Base-by-base conservation (phyloP, 331 rosid species). In the Ulmus americana region DNA sequence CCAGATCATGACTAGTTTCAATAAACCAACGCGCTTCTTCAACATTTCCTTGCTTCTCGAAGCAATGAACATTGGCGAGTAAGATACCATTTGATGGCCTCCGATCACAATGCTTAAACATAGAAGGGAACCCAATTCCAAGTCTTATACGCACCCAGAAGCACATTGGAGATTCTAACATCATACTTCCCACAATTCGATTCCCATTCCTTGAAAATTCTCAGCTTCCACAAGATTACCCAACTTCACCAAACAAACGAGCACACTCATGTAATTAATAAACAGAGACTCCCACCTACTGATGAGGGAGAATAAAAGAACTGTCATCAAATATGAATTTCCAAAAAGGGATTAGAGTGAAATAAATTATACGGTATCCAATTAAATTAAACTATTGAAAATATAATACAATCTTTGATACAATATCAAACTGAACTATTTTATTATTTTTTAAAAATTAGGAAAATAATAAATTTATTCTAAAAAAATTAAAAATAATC, bases 131-230 rank as follows among this genome's bases (percentile, higher is more conserved):
- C 63, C 86, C 90, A 60, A 77, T 78, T 69, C 90, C 95, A 81
- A 7, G 97, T 88, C 79, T 86, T 91, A 68, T 86, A 88, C 41
- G 96, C 97, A 61, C 97, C 95, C 69, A 91, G 78, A 82, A 86
- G 95, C 61, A 86, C 84, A 70, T 84, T 91, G 57, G 96, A 83
- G 62, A 91, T 82, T 77, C 96, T 78, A 54, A 86, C 71, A 74
- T 91, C 96, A 42, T 80, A 91, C 14, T 71, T 88, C 7, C 48
- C 75, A 65, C 81, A 80, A 46, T 64, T 68, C 49, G 79, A 67
- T 58, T 91, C 96, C 96, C 95, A 91, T 63, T 88, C 90, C 68
- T 11, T 53, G 68, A 88, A 86, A 77, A 83, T 64, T 81, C 77
- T 78, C 79, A 5, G 97, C 96, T 77, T 73, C 77, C 13, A 38